A percentile compares a stretch with the other conserved stretches of the same genome.
phyloP scores from a whole-genome alignment of 176 grass and related monocot species.

The Musa troglodytarum region DNA sequence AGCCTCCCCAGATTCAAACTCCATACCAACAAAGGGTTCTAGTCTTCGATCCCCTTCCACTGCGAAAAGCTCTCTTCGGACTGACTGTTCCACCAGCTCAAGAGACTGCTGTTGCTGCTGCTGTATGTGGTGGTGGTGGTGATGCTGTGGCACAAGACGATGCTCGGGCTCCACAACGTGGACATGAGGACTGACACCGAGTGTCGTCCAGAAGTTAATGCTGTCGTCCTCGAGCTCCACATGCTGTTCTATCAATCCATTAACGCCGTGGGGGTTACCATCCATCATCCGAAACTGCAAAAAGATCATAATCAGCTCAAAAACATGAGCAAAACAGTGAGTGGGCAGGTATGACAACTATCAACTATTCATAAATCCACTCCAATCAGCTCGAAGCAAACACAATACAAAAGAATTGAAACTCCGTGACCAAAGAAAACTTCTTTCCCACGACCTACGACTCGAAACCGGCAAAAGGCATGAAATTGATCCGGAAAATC shows the following conservation, averaged over 20 bases:
- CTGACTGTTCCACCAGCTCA: conserved; percentile 25
- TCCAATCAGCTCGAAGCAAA: not conserved
- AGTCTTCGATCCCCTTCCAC: conserved; percentile 42
- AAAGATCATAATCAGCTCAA: not conserved
- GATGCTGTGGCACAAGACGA: conserved; percentile 11
- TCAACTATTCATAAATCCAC: not conserved
- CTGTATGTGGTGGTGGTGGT: conserved; percentile 50
- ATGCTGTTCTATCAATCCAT: conserved; percentile 54
- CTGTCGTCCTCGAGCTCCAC: conserved; percentile 88
- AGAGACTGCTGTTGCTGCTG: conserved; percentile 21
- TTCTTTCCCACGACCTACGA: not conserved
- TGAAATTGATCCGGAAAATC: not conserved
- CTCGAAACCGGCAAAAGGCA: not conserved
- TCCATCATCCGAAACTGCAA: conserved; percentile 37
- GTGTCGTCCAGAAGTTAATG: conserved; percentile 92
- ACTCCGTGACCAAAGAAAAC: not conserved
- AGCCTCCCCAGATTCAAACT: conserved; percentile 81
- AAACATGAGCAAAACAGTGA: not conserved
- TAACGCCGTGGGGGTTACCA: conserved; percentile 24
- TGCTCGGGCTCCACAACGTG: conserved; percentile 38
- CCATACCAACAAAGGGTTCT: conserved; percentile 80
- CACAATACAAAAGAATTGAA: not conserved
- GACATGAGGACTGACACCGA: conserved; percentile 71
- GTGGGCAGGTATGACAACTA: not conserved
- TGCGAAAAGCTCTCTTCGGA: conserved; percentile 59